A percentile compares a stretch with the other conserved stretches of the same genome.
Evolutionary conservation across 179 eudicot genomes (phyloP).

Genomic region (Silene noctiflora): DNA sequence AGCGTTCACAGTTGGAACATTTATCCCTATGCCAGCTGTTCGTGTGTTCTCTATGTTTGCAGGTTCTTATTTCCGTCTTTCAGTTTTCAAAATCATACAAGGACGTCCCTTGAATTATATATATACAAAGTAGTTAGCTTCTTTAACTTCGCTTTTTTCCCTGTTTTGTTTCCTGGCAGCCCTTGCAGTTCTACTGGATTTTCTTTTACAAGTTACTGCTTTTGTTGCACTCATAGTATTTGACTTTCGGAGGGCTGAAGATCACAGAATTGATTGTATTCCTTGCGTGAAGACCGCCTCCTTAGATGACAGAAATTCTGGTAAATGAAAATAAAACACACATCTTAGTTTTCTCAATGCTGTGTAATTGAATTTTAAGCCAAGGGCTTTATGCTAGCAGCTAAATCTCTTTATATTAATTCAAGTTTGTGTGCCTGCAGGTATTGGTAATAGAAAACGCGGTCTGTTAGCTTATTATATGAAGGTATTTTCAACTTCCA

Average conservation of each 20-base stretch:
- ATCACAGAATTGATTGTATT: conserved; percentile 84
- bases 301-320: conserved; percentile 27
- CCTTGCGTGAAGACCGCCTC: conserved; percentile 68
- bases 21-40: conserved; percentile 98
- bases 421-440: conserved; percentile 40
- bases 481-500: conserved; percentile 54
- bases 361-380: not conserved
- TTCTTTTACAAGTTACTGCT: conserved; percentile 96
- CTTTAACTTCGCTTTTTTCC: conserved; percentile 16
- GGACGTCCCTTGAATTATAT: not conserved
- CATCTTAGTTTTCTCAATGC: not conserved
- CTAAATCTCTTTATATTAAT: not conserved
- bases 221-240: conserved; percentile 91
- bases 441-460: conserved; percentile 49
- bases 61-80: conserved; percentile 44
- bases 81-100: not conserved
- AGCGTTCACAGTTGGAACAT: conserved; percentile 98
- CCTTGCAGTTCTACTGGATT: conserved; percentile 89
- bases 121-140: not conserved
- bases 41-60: conserved; percentile 99
- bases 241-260: conserved; percentile 87
- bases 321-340: conserved; percentile 18
- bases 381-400: not conserved
- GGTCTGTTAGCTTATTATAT: conserved; percentile 84
- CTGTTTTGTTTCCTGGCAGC: conserved; percentile 49